Evolutionary conservation across 2,329 filamentous ascomycete species (phyloP), one percentile per base, ranked within the genome.

Genomic region (Ascocoryne sarcoides): DNA sequence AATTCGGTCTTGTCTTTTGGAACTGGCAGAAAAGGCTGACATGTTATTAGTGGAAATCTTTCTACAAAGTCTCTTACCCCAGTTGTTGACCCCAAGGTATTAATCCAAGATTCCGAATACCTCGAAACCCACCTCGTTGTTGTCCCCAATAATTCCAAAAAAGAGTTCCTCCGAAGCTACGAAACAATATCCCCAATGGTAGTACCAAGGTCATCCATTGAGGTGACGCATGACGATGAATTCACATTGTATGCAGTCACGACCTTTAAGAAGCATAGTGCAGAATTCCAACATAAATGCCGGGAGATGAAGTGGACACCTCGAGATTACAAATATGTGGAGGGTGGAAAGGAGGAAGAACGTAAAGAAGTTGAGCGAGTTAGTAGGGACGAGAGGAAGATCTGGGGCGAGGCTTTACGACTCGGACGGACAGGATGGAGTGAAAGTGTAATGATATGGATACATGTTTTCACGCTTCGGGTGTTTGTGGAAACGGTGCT

Each of bases 401-500:
- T 95, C 2, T 95, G 88, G 79, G 88, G 87, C 9, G 90, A 98
- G 66, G 88, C 89, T 3, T 64, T 98, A 57, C 76, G 88, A 50
- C 72, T 95, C 54, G 86, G 82, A 10, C 73, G 89, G 47, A 94
- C 87, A n/a, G 88, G 87, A 12, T 98, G 92, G 78, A 90, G 87
- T 59, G 92, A 98, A 66, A 82, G 82, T 47, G 87, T 95, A 50
- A 95, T 95, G 86, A 82, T 90, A 39, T 95, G 89, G 87, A 75
- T 94, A 36, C 92, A 98, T 60, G 84, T 95, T 19, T 70, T 96
- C 57, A 84, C 89, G 5, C 66, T 98, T 55, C 73, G 92, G 39
- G 89, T 96, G 15, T 98, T 96, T 63, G 92, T 98, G 15, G 92
- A 98, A 71, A 95, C 89, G 4, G 92, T 98, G n/a, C 69, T 98